These are phyloP conservation scores for Massarina eburnea DNA, from an alignment of 2,329 filamentous ascomycete genomes.

Conservation along the genomic window DNA sequence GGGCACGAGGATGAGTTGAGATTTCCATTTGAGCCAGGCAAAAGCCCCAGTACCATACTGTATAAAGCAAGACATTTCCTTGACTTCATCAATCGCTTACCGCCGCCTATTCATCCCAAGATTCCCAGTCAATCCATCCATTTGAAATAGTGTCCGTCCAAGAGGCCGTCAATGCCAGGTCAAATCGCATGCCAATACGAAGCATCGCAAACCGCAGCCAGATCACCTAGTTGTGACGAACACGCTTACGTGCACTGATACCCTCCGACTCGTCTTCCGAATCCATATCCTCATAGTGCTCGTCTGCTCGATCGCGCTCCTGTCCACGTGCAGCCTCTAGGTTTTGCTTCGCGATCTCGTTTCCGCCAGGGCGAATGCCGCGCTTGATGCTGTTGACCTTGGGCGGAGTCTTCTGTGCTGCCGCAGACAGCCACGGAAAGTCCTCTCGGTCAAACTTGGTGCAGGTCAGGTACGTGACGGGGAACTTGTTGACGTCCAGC, in stretches of 20 bases:
- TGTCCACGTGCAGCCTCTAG: conserved; percentile 19
- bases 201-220: not conserved
- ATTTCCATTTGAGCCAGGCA: not conserved
- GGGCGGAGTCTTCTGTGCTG: conserved; percentile 5
- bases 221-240: conserved; percentile 7
- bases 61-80: conserved; percentile 28
- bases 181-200: not conserved
- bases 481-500: conserved; percentile 41
- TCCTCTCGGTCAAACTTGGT: conserved; percentile 43
- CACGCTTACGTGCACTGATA: conserved; percentile 6
- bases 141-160: not conserved
- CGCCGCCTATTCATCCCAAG: not conserved
- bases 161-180: not conserved
- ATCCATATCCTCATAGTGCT: conserved; percentile 9
- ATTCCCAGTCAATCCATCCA: not conserved
- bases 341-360: conserved; percentile 30
- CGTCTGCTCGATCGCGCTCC: conserved; percentile 8
- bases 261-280: conserved; percentile 13
- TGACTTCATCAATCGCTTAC: conserved; percentile 1
- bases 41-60: conserved; percentile 13
- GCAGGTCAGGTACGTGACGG: conserved; percentile 50
- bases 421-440: conserved; percentile 43
- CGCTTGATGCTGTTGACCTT: conserved; percentile 13
- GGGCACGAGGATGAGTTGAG: not conserved
- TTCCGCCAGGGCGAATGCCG: conserved; percentile 26